These are phyloP conservation scores for Plenodomus tracheiphilus DNA, from an alignment of 2,329 filamentous ascomycete species.

Conservation along the genomic window DNA sequence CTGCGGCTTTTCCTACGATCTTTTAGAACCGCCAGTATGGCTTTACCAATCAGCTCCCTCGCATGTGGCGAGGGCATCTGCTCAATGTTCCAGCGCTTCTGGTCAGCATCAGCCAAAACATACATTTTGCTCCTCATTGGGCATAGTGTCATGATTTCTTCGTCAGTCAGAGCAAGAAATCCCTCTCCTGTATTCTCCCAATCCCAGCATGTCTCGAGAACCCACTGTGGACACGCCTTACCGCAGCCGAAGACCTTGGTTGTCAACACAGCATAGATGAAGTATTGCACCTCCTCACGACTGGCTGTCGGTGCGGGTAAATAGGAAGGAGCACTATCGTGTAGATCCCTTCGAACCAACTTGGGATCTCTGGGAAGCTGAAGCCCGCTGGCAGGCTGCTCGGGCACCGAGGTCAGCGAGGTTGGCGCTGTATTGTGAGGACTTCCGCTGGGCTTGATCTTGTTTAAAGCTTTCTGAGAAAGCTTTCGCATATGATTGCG, in stretches of 20 bases:
- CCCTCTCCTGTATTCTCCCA: constrained; percentile 20
- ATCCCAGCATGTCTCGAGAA: constrained; percentile 25
- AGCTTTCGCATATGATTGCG: too few relatives aligned
- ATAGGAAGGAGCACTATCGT: background rate
- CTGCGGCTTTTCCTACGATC: background rate
- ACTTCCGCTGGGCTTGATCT: background rate
- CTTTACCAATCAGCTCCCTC: constrained; percentile 1
- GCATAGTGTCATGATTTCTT: background rate
- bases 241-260: constrained; percentile 9
- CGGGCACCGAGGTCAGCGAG: background rate
- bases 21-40: background rate
- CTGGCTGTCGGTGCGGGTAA: background rate
- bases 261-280: constrained; percentile 24
- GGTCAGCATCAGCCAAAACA: constrained; percentile 4
- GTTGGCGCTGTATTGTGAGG: too few relatives aligned
- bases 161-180: constrained; percentile 9
- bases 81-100: background rate
- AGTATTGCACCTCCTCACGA: constrained; percentile 18
- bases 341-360: background rate
- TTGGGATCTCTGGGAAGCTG: background rate
- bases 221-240: constrained; percentile 26
- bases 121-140: background rate
- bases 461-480: background rate
- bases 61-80: background rate
- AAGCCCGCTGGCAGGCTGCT: background rate